These are phyloP conservation scores for Agarophyton chilense DNA, from an alignment of 23 red algal species.

Conservation along the genomic window DNA sequence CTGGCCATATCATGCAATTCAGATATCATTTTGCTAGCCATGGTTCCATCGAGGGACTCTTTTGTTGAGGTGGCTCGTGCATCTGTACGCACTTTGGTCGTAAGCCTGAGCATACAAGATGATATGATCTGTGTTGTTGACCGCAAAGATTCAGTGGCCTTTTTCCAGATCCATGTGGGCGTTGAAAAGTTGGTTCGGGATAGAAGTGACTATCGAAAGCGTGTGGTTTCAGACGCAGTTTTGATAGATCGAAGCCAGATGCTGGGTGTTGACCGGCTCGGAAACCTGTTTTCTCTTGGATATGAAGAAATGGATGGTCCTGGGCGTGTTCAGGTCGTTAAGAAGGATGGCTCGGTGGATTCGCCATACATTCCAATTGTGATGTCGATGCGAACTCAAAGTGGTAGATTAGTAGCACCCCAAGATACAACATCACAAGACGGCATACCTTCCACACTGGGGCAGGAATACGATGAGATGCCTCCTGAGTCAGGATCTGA, in stretches of 20 bases:
- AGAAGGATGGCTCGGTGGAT: background rate
- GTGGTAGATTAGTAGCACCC: no score
- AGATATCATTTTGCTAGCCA: slow-evolving; percentile 48
- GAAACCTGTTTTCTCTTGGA: slow-evolving; percentile 58
- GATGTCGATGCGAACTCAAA: background rate
- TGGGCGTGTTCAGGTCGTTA: background rate
- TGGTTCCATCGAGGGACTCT: slow-evolving; percentile 4
- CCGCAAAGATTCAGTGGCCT: slow-evolving; percentile 65
- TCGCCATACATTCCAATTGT: slow-evolving; percentile 4
- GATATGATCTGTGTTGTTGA: slow-evolving; percentile 59
- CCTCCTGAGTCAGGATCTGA: background rate
- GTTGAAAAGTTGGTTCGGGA: slow-evolving; percentile 36
- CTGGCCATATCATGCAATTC: slow-evolving; percentile 55
- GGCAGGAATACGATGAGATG: slow-evolving; percentile 26
- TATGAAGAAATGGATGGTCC: slow-evolving; percentile 56
- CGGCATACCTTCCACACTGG: background rate
- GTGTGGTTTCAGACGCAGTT: slow-evolving; percentile 61
- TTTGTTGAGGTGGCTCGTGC: slow-evolving; percentile 45
- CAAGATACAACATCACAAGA: background rate
- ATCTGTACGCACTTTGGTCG: slow-evolving; percentile 33
- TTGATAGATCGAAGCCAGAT: slow-evolving; percentile 42
- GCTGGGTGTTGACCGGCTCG: slow-evolving; percentile 44
- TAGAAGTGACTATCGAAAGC: slow-evolving; percentile 40
- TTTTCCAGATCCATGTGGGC: slow-evolving; percentile 29
- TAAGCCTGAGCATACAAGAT: slow-evolving; percentile 42